Evolutionary conservation across 495 filamentous ascomycete species (phyloP).

Genomic region (Penicillium crystallinum): DNA sequence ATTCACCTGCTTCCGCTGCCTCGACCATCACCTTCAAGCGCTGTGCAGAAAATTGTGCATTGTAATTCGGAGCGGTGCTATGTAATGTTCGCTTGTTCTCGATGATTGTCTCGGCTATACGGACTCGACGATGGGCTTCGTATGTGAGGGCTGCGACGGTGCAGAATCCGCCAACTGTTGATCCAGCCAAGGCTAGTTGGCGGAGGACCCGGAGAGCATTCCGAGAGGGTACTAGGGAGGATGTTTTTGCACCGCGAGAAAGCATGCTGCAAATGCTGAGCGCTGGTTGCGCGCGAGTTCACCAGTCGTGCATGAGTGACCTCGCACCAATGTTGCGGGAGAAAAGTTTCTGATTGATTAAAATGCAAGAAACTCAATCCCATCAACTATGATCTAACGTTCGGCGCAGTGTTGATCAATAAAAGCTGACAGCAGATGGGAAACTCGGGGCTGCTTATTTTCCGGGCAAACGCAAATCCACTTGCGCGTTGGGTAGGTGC

Average conservation of each 20-base stretch:
- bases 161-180: slow-evolving; percentile 38
- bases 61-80: slow-evolving; percentile 40
- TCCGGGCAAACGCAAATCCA: slow-evolving; percentile 15
- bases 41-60: slow-evolving; percentile 39
- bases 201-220: slow-evolving; percentile 44
- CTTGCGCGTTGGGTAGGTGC: slow-evolving; percentile 16
- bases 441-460: slow-evolving; percentile 23
- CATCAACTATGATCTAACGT: neutral
- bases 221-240: slow-evolving; percentile 38
- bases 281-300: slow-evolving; percentile 23
- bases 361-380: neutral
- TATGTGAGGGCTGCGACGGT: slow-evolving; percentile 39
- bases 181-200: slow-evolving; percentile 39
- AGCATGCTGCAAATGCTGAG: slow-evolving; percentile 30
- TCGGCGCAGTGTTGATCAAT: slow-evolving; percentile 1
- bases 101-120: slow-evolving; percentile 39
- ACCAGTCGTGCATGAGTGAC: slow-evolving; percentile 20
- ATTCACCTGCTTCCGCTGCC: slow-evolving; percentile 40
- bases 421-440: slow-evolving; percentile 9
- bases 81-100: slow-evolving; percentile 42
- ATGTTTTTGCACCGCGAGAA: slow-evolving; percentile 25
- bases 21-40: slow-evolving; percentile 39
- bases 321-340: neutral
- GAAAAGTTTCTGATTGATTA: neutral
- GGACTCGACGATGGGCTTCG: slow-evolving; percentile 39